phyloP scores from a whole-genome alignment of 2,329 filamentous ascomycete species.

The Calonectria pseudoturangicola region DNA sequence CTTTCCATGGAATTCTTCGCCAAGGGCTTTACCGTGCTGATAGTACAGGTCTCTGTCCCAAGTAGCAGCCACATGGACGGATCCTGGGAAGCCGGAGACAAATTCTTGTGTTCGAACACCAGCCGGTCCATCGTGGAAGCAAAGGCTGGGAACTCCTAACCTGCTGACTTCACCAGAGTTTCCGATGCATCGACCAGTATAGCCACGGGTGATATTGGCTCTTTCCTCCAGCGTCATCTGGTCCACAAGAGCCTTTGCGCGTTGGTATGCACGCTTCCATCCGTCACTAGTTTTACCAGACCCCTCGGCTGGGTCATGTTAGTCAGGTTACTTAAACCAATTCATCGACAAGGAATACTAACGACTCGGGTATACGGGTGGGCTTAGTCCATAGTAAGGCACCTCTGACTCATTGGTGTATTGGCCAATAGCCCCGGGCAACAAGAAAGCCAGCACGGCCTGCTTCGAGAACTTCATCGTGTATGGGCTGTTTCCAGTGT shows the following conservation, averaged over 20 bases:
- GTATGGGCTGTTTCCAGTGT: not conserved
- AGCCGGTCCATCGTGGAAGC: conserved; percentile 7
- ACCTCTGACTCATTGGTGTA: conserved; percentile 23
- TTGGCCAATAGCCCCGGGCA: conserved; percentile 4
- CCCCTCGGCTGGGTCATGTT: not conserved
- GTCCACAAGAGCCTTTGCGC: conserved; percentile 68
- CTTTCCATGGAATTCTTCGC: conserved; percentile 69
- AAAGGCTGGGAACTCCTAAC: conserved; percentile 2
- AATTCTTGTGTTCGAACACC: conserved; percentile 15
- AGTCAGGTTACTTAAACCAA: not conserved
- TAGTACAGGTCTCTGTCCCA: conserved; percentile 16
- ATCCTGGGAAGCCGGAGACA: conserved; percentile 12
- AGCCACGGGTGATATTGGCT: conserved; percentile 69
- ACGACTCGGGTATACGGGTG: conserved; percentile 4
- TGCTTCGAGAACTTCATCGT: conserved; percentile 19
- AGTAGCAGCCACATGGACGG: conserved; percentile 5
- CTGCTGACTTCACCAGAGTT: conserved; percentile 62
- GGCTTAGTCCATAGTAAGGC: conserved; percentile 17
- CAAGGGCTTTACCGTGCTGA: conserved; percentile 4
- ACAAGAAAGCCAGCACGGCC: not conserved
- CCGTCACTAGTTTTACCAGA: conserved; percentile 8
- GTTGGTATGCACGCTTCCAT: conserved; percentile 16
- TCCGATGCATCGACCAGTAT: conserved; percentile 68
- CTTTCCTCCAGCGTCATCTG: conserved; percentile 81
- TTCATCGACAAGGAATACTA: not conserved